Evolutionary conservation across 257 asterid genomes (phyloP).

Genomic region (Cinchona pubescens): DNA sequence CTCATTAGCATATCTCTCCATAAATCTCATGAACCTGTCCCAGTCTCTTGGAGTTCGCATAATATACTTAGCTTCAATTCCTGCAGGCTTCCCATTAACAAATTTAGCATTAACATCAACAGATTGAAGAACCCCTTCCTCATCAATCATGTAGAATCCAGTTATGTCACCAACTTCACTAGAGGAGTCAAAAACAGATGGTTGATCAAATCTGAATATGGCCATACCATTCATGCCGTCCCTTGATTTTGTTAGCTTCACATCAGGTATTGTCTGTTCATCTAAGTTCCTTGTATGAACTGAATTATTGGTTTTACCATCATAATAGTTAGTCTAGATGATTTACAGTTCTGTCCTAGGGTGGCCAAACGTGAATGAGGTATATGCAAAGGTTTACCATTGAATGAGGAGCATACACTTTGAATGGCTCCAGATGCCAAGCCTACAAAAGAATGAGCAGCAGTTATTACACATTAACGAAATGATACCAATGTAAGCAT

Average conservation of each 20-base stretch:
- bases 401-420: constrained; percentile 56
- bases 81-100: constrained; percentile 92
- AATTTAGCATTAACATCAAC: constrained; percentile 87
- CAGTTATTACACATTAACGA: constrained; percentile 7
- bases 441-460: constrained; percentile 32
- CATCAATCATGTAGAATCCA: constrained; percentile 93
- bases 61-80: constrained; percentile 80
- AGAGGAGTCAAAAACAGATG: constrained; percentile 89
- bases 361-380: constrained; percentile 32
- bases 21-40: constrained; percentile 98
- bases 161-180: constrained; percentile 86
- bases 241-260: constrained; percentile 81
- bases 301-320: constrained; percentile 82
- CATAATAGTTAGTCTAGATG: constrained; percentile 37
- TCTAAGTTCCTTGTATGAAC: constrained; percentile 87
- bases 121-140: constrained; percentile 81
- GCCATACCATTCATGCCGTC: constrained; percentile 95
- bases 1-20: constrained; percentile 79
- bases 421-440: constrained; percentile 37
- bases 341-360: constrained; percentile 17
- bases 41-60: constrained; percentile 81
- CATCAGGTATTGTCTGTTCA: constrained; percentile 87
- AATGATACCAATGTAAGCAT: constrained; percentile 3
- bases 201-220: constrained; percentile 68
- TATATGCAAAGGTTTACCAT: constrained; percentile 48